Conservation (phyloP, 805 yeast genomes). For the Suhomyces pyralidae region DNA sequence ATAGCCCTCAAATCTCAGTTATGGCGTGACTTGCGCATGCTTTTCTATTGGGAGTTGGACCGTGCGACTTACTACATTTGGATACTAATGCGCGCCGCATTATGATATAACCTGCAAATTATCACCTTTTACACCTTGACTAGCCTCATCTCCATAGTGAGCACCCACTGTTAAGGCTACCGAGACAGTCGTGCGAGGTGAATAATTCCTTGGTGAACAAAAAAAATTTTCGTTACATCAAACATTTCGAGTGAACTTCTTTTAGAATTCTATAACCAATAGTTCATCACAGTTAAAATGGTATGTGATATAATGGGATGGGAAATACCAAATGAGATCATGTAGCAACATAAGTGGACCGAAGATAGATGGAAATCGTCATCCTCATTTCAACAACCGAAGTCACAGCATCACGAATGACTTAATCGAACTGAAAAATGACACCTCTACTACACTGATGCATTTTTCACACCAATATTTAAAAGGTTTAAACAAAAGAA, state of each 20-base stretch:
- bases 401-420: not conserved
- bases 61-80: not conserved
- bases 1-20: not conserved
- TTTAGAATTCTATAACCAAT: constrained; percentile 4
- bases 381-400: not conserved
- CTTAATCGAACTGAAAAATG: not conserved
- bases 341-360: not conserved
- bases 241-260: constrained; percentile 1
- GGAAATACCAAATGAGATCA: not conserved
- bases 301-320: constrained; percentile 6
- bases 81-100: not conserved
- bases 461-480: not conserved
- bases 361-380: not conserved
- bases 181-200: constrained; percentile 3
- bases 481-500: not conserved
- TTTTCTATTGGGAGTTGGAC: not conserved
- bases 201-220: not conserved
- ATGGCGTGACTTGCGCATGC: not conserved
- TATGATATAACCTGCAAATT: not conserved
- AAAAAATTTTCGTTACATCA: constrained; percentile 7
- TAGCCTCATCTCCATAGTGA: not conserved
- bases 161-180: not conserved
- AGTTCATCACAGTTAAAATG: constrained; percentile 11
- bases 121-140: not conserved
- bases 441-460: not conserved